Conservation (phyloP, 768 basidiomycete genomes). For the Psilocybe cyanescens region DNA sequence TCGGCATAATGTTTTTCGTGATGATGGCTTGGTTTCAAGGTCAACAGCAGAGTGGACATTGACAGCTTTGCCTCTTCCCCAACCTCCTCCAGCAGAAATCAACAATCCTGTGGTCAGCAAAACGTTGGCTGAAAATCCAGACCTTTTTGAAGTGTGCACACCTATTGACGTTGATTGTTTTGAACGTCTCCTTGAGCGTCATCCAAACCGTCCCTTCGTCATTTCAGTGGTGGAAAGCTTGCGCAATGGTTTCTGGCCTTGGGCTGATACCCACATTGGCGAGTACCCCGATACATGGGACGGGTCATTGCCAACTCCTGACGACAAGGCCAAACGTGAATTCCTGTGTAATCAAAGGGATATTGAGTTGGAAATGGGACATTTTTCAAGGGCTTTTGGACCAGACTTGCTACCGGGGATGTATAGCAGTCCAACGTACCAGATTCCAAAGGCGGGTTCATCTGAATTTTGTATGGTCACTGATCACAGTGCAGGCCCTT, state of each 20-base stretch:
- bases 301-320: constrained; percentile 19
- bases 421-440: constrained; percentile 40
- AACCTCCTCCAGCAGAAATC: constrained; percentile 22
- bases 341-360: constrained; percentile 34
- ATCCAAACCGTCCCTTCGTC: constrained; percentile 43
- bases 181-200: constrained; percentile 26
- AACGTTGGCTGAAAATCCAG: constrained; percentile 27
- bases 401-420: constrained; percentile 44
- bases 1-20: constrained; percentile 28
- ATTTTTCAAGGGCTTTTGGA: constrained; percentile 36
- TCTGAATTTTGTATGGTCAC: constrained; percentile 40
- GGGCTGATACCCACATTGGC: constrained; percentile 26
- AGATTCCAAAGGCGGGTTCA: constrained; percentile 37
- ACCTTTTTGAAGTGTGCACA: constrained; percentile 39
- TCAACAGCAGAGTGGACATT: constrained; percentile 27
- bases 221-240: constrained; percentile 33
- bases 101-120: constrained; percentile 18
- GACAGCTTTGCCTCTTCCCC: constrained; percentile 18
- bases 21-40: background rate
- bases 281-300: constrained; percentile 28
- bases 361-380: constrained; percentile 23
- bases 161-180: constrained; percentile 38
- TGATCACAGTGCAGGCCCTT: constrained; percentile 39
- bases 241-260: constrained; percentile 50
- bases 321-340: constrained; percentile 12